Conservation (phyloP, 2,329 filamentous ascomycete genomes). For the Colletotrichum cordylinicola region DNA sequence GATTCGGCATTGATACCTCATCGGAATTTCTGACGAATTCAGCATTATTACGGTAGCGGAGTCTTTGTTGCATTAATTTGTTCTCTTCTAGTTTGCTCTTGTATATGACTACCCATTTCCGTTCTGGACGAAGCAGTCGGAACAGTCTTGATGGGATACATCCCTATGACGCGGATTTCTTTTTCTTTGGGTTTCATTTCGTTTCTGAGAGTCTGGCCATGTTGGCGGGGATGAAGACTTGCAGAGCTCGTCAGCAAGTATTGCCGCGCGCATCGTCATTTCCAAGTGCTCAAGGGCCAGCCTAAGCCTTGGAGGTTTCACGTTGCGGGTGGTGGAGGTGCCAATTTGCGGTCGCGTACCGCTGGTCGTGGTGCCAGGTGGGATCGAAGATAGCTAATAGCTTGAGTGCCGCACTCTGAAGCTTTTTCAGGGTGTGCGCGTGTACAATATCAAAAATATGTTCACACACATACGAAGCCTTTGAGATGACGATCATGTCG, state of each 20-base stretch:
- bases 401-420: not conserved
- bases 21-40: not conserved
- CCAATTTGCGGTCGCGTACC: not conserved
- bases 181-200: not conserved
- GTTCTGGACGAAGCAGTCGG: not conserved
- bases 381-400: not conserved
- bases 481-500: not conserved
- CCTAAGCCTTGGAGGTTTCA: not conserved
- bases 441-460: slow-evolving; percentile 4
- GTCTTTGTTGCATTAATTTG: not conserved
- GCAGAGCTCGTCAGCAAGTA: not conserved
- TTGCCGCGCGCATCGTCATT: not conserved
- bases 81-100: not conserved
- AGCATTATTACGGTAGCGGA: slow-evolving; percentile 11
- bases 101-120: not conserved
- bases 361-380: not conserved
- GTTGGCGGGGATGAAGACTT: not conserved
- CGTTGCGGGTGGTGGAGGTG: not conserved
- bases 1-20: slow-evolving; percentile 5
- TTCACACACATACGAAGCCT: not conserved
- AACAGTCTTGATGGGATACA: slow-evolving; percentile 4
- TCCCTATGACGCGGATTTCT: not conserved
- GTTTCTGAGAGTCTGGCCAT: not conserved
- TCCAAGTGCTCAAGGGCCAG: not conserved
- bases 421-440: not conserved